A percentile compares a stretch with the other conserved stretches of the same genome.
Conservation (phyloP, 495 filamentous ascomycete genomes). For the Parmelia sp. region DNA sequence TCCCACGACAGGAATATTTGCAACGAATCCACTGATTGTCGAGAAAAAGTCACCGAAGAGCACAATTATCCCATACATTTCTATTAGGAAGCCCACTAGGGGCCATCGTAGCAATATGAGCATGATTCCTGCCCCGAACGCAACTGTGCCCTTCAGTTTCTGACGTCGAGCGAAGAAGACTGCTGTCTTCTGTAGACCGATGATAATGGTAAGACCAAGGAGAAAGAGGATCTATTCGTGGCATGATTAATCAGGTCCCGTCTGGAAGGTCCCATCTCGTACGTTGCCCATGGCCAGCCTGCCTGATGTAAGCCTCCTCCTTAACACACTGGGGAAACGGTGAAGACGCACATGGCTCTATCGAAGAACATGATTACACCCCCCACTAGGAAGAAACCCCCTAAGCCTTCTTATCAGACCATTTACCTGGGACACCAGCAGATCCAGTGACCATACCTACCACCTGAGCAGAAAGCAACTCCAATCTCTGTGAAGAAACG, state of each 20-base stretch:
- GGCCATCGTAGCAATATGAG: conserved; percentile 87
- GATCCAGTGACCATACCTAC: conserved; percentile 51
- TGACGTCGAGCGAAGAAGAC: conserved; percentile 89
- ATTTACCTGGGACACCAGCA: conserved; percentile 10
- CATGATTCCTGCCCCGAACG: conserved; percentile 75
- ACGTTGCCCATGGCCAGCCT: conserved; percentile 87
- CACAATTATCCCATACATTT: conserved; percentile 86
- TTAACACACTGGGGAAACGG: neutral
- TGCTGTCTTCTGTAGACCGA: conserved; percentile 85
- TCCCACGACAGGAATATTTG: conserved; percentile 77
- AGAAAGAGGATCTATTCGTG: conserved; percentile 86
- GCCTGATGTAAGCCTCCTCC: conserved; percentile 16
- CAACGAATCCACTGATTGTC: conserved; percentile 83
- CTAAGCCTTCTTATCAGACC: conserved; percentile 38
- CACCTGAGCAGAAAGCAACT: conserved; percentile 89
- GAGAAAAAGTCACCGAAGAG: conserved; percentile 93
- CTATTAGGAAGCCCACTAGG: conserved; percentile 79
- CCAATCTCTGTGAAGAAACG: conserved; percentile 64
- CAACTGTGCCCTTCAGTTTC: conserved; percentile 85
- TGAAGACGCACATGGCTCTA: conserved; percentile 66
- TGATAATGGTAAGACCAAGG: conserved; percentile 87
- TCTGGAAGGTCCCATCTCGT: conserved; percentile 23
- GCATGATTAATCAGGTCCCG: neutral
- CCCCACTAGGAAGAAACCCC: conserved; percentile 86
- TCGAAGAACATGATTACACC: conserved; percentile 97